Base-by-base conservation (phyloP, 176 grass and related monocot species). In the Hordeum marinum region DNA sequence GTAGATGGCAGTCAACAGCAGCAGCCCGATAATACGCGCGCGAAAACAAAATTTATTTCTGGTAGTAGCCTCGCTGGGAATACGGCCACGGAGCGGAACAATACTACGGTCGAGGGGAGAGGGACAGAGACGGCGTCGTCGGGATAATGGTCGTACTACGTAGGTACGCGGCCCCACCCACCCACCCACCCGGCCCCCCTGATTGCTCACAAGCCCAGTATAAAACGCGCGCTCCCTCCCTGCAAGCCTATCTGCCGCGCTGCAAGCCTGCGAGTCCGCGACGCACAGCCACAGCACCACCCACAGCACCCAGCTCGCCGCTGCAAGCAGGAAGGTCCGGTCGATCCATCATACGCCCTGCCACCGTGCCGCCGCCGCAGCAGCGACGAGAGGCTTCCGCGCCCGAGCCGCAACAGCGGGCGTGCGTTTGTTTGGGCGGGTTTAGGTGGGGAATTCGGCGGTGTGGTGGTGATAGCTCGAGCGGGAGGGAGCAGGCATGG, bases 401-500 rank as follows among this genome's bases (percentile, higher is more conserved):
- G 29, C 70, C 70, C 18, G 21, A 31, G 20, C 50, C 20, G 11
- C 29, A 3, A 24, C 7, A 31, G 5, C 6, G 34, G 32, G 20
- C 43, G 43, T 1, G 63, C 2, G 11, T 8, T 61, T 14, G 39
- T 17, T 55, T 36, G 8, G 48, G 21, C 15, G 6, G 77, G 11
- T 41, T 42, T 3, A 0, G 42, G 24, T 6, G 14, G 29, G 8
- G 31, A 5, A 64, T 32, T 24, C 43, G 25, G 65, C 15, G 66
- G 46, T 6, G n/a, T 29, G 77, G 20, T 40, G 27, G 25, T 24
- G 5, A 0, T 63, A 66, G 42, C 23, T 45, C 14, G 25, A 13
- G 80, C 70, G 7, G 3, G 39, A 12, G 20, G 34, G 20, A 3
- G 61, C 2, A 29, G 40, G 8, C 21, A 98, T 98, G 95, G 95